Conservation (phyloP, 2,329 filamentous ascomycete species). For the Xylariomycetidae sp. region DNA sequence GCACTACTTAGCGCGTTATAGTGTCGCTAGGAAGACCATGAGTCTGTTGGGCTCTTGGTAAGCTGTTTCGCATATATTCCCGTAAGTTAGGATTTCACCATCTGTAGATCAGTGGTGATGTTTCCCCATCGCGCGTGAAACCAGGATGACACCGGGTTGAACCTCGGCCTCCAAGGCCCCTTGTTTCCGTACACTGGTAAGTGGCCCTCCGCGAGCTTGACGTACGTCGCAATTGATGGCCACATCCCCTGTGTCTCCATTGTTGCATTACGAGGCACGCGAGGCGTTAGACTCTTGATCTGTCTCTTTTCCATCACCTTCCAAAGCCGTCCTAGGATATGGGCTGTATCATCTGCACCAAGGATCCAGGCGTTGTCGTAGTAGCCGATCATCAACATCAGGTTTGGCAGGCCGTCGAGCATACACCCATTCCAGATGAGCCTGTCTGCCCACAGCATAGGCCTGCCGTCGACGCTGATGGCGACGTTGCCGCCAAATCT, state of each 20-base stretch:
- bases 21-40: no score
- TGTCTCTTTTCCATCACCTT: slow-evolving; percentile 42
- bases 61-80: no score
- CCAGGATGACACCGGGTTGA: slow-evolving; percentile 3
- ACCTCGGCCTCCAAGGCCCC: slow-evolving; percentile 10
- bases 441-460: slow-evolving; percentile 37
- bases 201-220: background rate
- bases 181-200: slow-evolving; percentile 8
- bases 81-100: no score
- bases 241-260: slow-evolving; percentile 10
- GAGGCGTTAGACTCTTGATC: slow-evolving; percentile 38
- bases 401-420: slow-evolving; percentile 59
- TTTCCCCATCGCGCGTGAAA: slow-evolving; percentile 10
- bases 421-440: slow-evolving; percentile 57
- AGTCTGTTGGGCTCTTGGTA: no score
- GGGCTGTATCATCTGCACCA: slow-evolving; percentile 50
- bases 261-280: slow-evolving; percentile 26
- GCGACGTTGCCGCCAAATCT: slow-evolving; percentile 48
- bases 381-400: slow-evolving; percentile 56
- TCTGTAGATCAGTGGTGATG: slow-evolving; percentile 7
- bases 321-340: slow-evolving; percentile 45
- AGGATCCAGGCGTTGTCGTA: slow-evolving; percentile 58
- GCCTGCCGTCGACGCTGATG: slow-evolving; percentile 45
- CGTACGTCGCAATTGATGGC: slow-evolving; percentile 12
- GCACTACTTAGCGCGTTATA: no score